Evolutionary conservation across 345 rosid species (phyloP).

Genomic region (Fremontodendron californicum): DNA sequence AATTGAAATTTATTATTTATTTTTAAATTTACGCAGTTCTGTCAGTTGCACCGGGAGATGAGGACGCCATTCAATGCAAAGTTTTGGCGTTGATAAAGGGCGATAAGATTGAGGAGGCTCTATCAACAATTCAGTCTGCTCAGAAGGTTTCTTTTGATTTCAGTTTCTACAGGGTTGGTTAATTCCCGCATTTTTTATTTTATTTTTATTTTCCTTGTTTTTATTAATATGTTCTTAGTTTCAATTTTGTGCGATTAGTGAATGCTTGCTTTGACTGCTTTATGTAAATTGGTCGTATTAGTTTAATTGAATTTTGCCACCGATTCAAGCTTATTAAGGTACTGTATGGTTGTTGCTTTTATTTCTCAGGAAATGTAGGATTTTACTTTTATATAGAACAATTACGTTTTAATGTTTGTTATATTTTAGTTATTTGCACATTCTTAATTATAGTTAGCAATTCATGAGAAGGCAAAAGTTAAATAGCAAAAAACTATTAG

Average conservation of each 20-base stretch:
- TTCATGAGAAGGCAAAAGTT: neutral
- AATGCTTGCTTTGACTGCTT: too few relatives aligned
- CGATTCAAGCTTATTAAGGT: too few relatives aligned
- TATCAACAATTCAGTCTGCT: conserved; percentile 50
- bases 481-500: too few relatives aligned
- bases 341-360: neutral
- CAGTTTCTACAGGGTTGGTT: conserved; percentile 55
- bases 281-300: too few relatives aligned
- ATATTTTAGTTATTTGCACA: neutral
- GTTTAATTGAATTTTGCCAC: too few relatives aligned
- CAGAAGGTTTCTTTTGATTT: conserved; percentile 49
- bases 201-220: neutral
- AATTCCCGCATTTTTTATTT: neutral
- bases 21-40: conserved; percentile 47
- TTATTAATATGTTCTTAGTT: neutral
- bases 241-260: neutral
- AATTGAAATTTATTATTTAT: neutral
- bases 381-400: neutral
- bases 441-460: neutral
- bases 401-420: neutral
- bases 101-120: conserved; percentile 67
- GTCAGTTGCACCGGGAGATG: conserved; percentile 61
- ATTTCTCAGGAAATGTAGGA: neutral
- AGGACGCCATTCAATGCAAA: conserved; percentile 85
- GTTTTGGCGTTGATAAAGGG: conserved; percentile 68